Conservation (phyloP, 2,329 filamentous ascomycete species). For the Neofusicoccum cordaticola region DNA sequence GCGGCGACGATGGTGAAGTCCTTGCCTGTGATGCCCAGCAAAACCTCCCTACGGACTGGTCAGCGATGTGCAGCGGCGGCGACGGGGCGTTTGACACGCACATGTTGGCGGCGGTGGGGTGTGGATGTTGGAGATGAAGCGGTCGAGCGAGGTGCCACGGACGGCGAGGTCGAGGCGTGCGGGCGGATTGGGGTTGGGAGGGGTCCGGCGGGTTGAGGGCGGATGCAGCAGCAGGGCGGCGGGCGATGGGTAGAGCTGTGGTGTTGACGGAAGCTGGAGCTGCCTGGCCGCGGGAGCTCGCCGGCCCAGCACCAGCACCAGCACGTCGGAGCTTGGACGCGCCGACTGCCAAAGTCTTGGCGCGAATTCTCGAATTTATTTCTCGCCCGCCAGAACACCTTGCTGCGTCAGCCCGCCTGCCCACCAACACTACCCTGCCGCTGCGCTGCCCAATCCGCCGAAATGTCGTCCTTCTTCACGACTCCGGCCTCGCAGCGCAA, state of each 20-base stretch:
- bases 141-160: background rate
- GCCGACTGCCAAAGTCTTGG: constrained; percentile 14
- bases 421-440: background rate
- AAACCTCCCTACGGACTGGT: constrained; percentile 73
- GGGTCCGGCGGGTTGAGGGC: background rate
- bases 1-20: constrained; percentile 98
- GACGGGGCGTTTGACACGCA: background rate
- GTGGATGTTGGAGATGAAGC: background rate
- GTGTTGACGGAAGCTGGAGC: constrained; percentile 15
- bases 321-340: constrained; percentile 15
- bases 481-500: constrained; percentile 83
- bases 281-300: constrained; percentile 15
- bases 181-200: background rate
- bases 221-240: background rate
- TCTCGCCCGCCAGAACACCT: background rate
- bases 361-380: constrained; percentile 19
- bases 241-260: constrained; percentile 9
- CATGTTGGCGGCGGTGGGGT: constrained; percentile 14
- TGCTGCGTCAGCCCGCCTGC: background rate
- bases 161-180: background rate
- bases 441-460: background rate
- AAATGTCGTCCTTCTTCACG: constrained; percentile 77
- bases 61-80: background rate
- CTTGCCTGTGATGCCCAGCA: constrained; percentile 97
- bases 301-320: background rate